These are phyloP conservation scores for Podospora fimiseda DNA, from an alignment of 495 filamentous ascomycete genomes.

Conservation along the genomic window DNA sequence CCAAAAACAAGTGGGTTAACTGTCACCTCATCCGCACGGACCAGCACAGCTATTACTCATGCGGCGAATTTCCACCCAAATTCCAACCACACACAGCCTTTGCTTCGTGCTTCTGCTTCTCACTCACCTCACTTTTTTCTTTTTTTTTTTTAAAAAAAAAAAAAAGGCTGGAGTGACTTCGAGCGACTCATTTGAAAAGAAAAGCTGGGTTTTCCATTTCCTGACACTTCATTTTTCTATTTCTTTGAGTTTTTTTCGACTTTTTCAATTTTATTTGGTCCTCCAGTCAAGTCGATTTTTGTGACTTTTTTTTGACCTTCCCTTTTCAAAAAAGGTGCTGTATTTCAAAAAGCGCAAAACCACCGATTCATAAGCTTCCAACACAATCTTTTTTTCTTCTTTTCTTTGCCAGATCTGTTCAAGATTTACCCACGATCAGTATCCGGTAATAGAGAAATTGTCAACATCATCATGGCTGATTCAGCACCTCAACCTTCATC, in stretches of 20 bases:
- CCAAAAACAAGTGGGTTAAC: not conserved
- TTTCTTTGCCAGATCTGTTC: not conserved
- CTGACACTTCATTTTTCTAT: not conserved
- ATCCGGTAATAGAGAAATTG: not conserved
- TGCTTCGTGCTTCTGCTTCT: too few relatives aligned
- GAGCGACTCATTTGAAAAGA: too few relatives aligned
- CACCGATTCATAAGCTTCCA: not conserved
- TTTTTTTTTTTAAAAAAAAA: too few relatives aligned
- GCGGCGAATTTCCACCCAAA: not conserved
- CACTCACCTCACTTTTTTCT: not conserved
- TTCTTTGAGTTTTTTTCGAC: not conserved
- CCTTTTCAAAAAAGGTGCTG: slow-evolving; percentile 38
- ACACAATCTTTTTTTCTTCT: not conserved
- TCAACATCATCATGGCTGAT: not conserved
- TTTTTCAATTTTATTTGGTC: not conserved
- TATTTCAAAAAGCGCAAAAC: slow-evolving; percentile 50
- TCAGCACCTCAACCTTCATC: not conserved
- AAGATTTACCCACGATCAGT: not conserved
- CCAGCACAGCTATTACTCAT: not conserved
- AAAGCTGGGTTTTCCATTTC: too few relatives aligned
- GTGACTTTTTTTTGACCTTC: not conserved
- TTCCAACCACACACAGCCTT: too few relatives aligned
- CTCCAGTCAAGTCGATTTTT: not conserved
- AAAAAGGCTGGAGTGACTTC: too few relatives aligned
- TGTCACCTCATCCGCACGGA: not conserved